Conservation (phyloP, 805 yeast genomes). For the Priceomyces medius region DNA sequence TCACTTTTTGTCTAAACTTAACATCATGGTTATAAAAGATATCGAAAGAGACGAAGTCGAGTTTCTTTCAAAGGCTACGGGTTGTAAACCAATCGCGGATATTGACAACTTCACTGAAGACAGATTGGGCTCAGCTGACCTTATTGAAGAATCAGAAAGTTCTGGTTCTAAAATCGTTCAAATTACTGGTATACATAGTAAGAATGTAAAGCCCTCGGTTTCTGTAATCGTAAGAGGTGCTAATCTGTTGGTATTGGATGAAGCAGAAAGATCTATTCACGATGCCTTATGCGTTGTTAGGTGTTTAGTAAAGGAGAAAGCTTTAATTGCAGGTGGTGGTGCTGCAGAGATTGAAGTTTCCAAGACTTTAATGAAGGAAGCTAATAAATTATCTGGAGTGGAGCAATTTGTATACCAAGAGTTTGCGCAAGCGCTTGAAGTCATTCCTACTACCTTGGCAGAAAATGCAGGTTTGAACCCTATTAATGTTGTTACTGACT, state of each 20-base stretch:
- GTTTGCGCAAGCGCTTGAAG: slow-evolving; percentile 87
- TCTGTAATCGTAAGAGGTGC: slow-evolving; percentile 96
- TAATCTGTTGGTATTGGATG: slow-evolving; percentile 84
- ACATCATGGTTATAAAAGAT: slow-evolving; percentile 92
- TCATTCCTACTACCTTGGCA: slow-evolving; percentile 90
- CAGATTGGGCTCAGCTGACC: slow-evolving; percentile 86
- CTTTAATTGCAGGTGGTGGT: slow-evolving; percentile 97
- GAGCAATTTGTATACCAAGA: slow-evolving; percentile 91
- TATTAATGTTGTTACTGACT: slow-evolving; percentile 86
- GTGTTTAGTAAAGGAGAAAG: slow-evolving; percentile 84
- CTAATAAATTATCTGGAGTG: slow-evolving; percentile 73
- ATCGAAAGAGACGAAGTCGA: slow-evolving; percentile 96
- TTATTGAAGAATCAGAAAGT: slow-evolving; percentile 86
- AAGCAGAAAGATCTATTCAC: slow-evolving; percentile 94
- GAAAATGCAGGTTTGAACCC: slow-evolving; percentile 95
- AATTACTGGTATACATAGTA: slow-evolving; percentile 69
- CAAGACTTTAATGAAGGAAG: slow-evolving; percentile 67
- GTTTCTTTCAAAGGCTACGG: slow-evolving; percentile 77
- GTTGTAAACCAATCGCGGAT: slow-evolving; percentile 96
- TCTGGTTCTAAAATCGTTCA: slow-evolving; percentile 88
- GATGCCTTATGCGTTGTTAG: slow-evolving; percentile 95
- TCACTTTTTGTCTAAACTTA: slow-evolving; percentile 89
- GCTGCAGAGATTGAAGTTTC: slow-evolving; percentile 95
- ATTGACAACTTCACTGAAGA: slow-evolving; percentile 91
- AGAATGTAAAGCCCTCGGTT: slow-evolving; percentile 64